Conservation (phyloP, 169 alveolate species). For the Babesia sp. region DNA sequence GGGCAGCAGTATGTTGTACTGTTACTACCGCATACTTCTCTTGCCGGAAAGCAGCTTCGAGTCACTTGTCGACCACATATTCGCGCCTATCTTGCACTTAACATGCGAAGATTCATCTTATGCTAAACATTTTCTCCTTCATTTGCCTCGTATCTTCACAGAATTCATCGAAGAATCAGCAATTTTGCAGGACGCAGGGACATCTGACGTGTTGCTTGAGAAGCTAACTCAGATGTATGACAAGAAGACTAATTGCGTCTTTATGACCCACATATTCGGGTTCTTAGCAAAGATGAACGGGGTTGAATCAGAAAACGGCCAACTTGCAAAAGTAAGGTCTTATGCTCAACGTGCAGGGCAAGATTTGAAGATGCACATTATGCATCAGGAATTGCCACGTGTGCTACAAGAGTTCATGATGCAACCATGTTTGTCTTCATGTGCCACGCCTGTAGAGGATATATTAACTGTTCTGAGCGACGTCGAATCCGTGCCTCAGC, state of each 20-base stretch:
- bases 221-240: background rate
- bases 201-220: constrained; percentile 1
- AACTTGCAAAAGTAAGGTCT: constrained; percentile 1
- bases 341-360: constrained; percentile 7
- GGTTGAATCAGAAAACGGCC: background rate
- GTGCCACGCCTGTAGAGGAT: background rate
- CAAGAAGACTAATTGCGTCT: background rate
- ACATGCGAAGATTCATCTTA: background rate
- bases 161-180: constrained; percentile 48
- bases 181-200: constrained; percentile 2
- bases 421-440: background rate
- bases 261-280: constrained; percentile 16
- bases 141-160: constrained; percentile 42
- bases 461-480: background rate
- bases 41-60: constrained; percentile 9
- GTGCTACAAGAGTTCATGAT: background rate
- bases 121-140: constrained; percentile 11
- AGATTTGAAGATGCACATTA: constrained; percentile 2
- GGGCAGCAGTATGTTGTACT: constrained; percentile 58
- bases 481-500: background rate
- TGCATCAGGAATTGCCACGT: constrained; percentile 5
- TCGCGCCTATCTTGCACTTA: constrained; percentile 6
- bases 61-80: background rate
- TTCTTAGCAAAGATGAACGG: background rate
- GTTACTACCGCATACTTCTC: constrained; percentile 53